Evolutionary conservation across 805 yeast species (phyloP).

Genomic region (Myxozyma neotropica): DNA sequence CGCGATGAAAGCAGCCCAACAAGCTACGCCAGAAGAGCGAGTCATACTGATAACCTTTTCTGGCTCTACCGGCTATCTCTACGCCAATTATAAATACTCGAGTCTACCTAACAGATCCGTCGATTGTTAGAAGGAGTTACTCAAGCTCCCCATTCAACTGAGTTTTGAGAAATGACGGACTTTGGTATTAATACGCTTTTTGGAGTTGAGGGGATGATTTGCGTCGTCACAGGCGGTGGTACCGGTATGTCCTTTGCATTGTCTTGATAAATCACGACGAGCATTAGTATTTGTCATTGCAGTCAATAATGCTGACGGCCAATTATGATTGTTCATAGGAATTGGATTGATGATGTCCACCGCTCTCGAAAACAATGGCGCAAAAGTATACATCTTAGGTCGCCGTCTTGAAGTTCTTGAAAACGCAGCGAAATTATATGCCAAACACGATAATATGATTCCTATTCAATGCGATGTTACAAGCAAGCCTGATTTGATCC

Average conservation of each 20-base stretch:
- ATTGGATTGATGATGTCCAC: constrained; percentile 34
- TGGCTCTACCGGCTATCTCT: too few species aligned
- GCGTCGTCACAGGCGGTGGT: constrained; percentile 77
- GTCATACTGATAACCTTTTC: too few species aligned
- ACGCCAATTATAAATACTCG: too few species aligned
- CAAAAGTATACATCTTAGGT: constrained; percentile 36
- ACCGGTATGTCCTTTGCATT: too few species aligned
- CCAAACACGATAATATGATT: constrained; percentile 30
- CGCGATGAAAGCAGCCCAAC: too few species aligned
- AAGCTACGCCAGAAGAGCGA: too few species aligned
- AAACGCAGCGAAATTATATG: constrained; percentile 26
- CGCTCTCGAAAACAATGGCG: constrained; percentile 35
- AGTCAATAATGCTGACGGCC: background rate
- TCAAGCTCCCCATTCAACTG: background rate
- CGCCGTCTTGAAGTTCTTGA: constrained; percentile 33
- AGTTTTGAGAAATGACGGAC: constrained; percentile 20
- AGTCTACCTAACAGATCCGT: too few species aligned
- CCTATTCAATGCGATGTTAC: constrained; percentile 34
- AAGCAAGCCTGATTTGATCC: constrained; percentile 20
- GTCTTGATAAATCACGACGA: too few species aligned
- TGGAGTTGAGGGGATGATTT: constrained; percentile 68
- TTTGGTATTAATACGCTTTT: constrained; percentile 48
- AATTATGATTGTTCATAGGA: constrained; percentile 2
- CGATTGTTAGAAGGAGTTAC: too few species aligned
- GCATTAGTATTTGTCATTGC: background rate